A percentile compares a stretch with the other conserved stretches of the same genome.
Evolutionary conservation across 1,139 yeast genomes (phyloP).

Genomic region (Magnusiomyces fungicola): DNA sequence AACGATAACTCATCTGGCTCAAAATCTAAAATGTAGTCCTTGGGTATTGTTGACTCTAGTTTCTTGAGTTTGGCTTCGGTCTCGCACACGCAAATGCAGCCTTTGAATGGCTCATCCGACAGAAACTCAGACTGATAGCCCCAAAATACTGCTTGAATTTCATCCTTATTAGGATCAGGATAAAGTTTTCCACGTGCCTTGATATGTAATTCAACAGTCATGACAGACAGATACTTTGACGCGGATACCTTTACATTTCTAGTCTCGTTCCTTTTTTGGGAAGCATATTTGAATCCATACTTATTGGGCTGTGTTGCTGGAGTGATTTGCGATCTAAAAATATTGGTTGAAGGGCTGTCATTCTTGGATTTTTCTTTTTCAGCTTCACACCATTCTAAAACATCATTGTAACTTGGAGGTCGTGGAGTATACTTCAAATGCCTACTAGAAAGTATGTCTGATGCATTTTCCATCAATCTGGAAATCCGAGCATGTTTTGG

Average conservation of each 20-base stretch:
- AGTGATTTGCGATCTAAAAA: constrained; percentile 16
- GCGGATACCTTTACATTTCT: constrained; percentile 26
- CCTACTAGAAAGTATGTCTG: neutral
- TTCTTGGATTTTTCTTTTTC: neutral
- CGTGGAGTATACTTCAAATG: constrained; percentile 6
- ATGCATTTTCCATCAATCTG: neutral
- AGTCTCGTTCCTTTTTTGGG: constrained; percentile 16
- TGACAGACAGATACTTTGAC: constrained; percentile 43
- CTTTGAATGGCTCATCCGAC: constrained; percentile 17
- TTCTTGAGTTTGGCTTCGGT: constrained; percentile 11
- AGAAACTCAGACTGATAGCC: constrained; percentile 28
- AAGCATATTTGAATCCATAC: constrained; percentile 17
- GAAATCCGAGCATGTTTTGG: constrained; percentile 7
- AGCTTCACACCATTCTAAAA: constrained; percentile 27
- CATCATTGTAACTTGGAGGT: constrained; percentile 39
- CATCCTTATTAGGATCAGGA: constrained; percentile 65
- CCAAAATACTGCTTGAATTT: constrained; percentile 57
- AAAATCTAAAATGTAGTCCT: constrained; percentile 19
- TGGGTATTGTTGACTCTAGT: constrained; percentile 13
- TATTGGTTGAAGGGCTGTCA: neutral
- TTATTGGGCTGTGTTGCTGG: constrained; percentile 17
- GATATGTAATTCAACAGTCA: constrained; percentile 63
- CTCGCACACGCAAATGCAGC: constrained; percentile 21
- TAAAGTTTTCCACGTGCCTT: constrained; percentile 42
- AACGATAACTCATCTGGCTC: constrained; percentile 45